phyloP scores from a whole-genome alignment of 2,329 filamentous ascomycete genomes.

The Metarhizium anisopliae region DNA sequence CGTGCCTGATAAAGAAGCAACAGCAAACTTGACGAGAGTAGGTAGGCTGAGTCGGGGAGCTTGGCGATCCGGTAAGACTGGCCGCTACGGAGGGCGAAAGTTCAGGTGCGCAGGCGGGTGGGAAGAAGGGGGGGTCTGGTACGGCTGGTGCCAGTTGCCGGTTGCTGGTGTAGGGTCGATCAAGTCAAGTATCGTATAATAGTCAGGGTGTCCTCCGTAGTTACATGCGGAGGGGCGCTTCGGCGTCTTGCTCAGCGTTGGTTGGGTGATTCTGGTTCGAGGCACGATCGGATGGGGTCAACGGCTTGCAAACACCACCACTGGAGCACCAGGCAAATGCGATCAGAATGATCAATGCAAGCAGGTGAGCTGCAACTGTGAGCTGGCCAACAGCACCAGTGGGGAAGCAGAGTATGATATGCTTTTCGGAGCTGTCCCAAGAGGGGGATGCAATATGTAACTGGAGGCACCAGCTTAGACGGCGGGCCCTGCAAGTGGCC shows the following conservation, averaged over 20 bases:
- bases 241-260: neutral
- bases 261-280: slow-evolving; percentile 1
- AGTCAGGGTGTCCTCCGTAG: too few relatives aligned
- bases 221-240: too few relatives aligned
- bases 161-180: too few relatives aligned
- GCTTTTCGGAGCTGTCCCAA: slow-evolving; percentile 3
- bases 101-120: neutral
- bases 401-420: slow-evolving; percentile 7
- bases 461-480: neutral
- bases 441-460: neutral
- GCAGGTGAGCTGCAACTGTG: slow-evolving; percentile 1
- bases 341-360: slow-evolving; percentile 4
- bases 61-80: slow-evolving; percentile 1
- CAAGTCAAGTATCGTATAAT: too few relatives aligned
- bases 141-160: neutral
- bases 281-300: slow-evolving; percentile 2
- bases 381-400: slow-evolving; percentile 1
- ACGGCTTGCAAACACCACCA: neutral
- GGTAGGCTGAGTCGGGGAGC: neutral
- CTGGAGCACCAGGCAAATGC: neutral
- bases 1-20: neutral
- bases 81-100: neutral
- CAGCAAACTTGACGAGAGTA: neutral
- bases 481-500: slow-evolving; percentile 1
- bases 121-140: neutral